Base-by-base conservation (phyloP, 2,329 filamentous ascomycete species). In the Furcasterigmium furcatum region DNA sequence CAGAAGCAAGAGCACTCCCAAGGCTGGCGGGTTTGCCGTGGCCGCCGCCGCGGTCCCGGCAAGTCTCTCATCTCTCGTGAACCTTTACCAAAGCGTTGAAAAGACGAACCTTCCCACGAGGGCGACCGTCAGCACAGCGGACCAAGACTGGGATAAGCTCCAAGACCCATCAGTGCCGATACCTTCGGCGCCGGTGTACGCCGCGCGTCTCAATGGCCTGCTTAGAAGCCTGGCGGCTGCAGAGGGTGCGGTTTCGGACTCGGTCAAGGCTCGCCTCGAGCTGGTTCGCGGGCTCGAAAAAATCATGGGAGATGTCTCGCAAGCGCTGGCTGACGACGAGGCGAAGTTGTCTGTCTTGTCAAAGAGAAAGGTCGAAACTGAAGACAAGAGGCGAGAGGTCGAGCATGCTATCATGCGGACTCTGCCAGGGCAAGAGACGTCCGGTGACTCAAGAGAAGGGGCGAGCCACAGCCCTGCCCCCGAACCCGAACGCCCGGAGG, bases 381-480 rank as follows among this genome's bases (percentile, higher is more conserved):
- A 96, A 56, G 71, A 76, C 16, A 91, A 89, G 68, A 95, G 95
- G 65, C 83, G 85, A 43, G 87, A 94, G 40, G 91, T 99, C 8
- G 94, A 99, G 65, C 82, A 92, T 53, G 85, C 82, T 41, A 97
- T 99, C 55, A 90, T 99, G 79, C 82, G 87, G 43, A 89, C 88
- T 9, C 77, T 96, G 13, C 78, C 80, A 2, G 77, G 83, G 9
- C 72, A 72, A 44, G 75, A 79, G 46, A 68, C 72, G 18, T 67
- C 71, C 39, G 65, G 66, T 9, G 72, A 80, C 9, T 68, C 73
- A 4, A 71, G 73, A 3, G 70, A 72, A 9, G 65, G 72, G 41
- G 60, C 73, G 29, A 66, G 64, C n/a, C 67, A 66, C 30, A 76
- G 66, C 50, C 71, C 72, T 4, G 64, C 65, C 13, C 64, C 74